A percentile compares a stretch with the other conserved stretches of the same genome.
These are phyloP conservation scores for Podaxis sp. DNA, from an alignment of 768 basidiomycete genomes.

Conservation along the genomic window DNA sequence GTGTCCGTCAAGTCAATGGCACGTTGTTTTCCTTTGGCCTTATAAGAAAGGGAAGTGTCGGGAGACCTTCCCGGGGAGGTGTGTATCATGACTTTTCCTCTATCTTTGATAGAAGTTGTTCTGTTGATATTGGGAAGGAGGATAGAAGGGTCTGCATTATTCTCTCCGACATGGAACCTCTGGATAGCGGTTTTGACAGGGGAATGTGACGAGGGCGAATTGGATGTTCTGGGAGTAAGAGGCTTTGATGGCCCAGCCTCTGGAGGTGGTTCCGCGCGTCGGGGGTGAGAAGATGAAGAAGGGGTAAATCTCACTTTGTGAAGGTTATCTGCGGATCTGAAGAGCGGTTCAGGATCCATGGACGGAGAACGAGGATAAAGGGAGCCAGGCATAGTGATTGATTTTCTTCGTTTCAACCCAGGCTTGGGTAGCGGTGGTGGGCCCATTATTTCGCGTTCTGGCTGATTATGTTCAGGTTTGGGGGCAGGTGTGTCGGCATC, in stretches of 20 bases:
- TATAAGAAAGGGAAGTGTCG: slow-evolving; percentile 2
- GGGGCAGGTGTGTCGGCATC: background rate
- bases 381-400: slow-evolving; percentile 73
- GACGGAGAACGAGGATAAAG: slow-evolving; percentile 73
- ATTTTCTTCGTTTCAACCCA: slow-evolving; percentile 33
- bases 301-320: background rate
- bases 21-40: slow-evolving; percentile 44
- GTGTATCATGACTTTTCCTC: slow-evolving; percentile 17
- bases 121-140: slow-evolving; percentile 36
- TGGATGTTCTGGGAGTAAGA: background rate
- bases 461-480: background rate
- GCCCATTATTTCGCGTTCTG: slow-evolving; percentile 1
- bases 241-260: background rate
- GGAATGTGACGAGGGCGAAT: slow-evolving; percentile 18
- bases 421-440: slow-evolving; percentile 3
- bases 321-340: background rate
- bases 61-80: background rate
- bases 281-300: background rate
- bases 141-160: slow-evolving; percentile 50
- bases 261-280: background rate
- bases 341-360: slow-evolving; percentile 42
- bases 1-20: slow-evolving; percentile 22
- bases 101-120: slow-evolving; percentile 24
- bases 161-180: slow-evolving; percentile 38
- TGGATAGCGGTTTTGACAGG: slow-evolving; percentile 48